These are phyloP conservation scores for Clonostachys chloroleuca DNA, from an alignment of 2,329 filamentous ascomycete species.

Conservation along the genomic window DNA sequence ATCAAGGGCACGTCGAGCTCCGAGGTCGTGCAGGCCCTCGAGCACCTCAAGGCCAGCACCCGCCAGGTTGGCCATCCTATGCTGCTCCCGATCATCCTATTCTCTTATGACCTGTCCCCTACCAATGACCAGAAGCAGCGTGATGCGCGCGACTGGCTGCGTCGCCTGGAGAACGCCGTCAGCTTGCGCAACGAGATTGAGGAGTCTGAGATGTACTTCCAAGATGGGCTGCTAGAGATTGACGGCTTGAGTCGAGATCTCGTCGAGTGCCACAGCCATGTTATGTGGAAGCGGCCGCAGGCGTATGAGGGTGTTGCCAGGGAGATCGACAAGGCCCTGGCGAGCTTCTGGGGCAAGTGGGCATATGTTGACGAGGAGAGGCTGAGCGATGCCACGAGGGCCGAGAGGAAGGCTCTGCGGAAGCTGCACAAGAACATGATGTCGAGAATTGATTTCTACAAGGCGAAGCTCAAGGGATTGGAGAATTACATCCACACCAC, in stretches of 20 bases:
- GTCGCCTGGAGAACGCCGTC: conserved; percentile 56
- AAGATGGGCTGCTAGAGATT: conserved; percentile 35
- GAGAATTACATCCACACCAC: conserved; percentile 61
- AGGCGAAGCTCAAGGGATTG: conserved; percentile 54
- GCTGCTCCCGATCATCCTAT: conserved; percentile 53
- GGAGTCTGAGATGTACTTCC: conserved; percentile 30
- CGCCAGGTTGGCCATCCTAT: conserved; percentile 51
- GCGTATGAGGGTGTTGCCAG: conserved; percentile 51
- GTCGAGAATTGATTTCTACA: conserved; percentile 54
- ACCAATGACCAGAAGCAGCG: conserved; percentile 58
- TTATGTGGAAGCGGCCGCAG: conserved; percentile 59
- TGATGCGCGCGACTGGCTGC: conserved; percentile 57
- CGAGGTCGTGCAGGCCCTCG: conserved; percentile 43
- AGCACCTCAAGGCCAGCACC: conserved; percentile 44
- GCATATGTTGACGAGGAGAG: conserved; percentile 5
- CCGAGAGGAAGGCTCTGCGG: conserved; percentile 24
- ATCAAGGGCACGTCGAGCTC: conserved; percentile 57
- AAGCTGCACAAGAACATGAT: conserved; percentile 48
- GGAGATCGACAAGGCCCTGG: conserved; percentile 44
- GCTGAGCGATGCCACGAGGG: conserved; percentile 14
- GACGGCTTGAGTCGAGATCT: conserved; percentile 58
- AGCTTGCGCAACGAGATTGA: conserved; percentile 57
- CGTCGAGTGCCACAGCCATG: conserved; percentile 59
- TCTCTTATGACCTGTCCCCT: conserved; percentile 51
- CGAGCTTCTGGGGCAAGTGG: conserved; percentile 26